Evolutionary conservation across 2,329 filamentous ascomycete genomes (phyloP).

Genomic region (Calonectria montana): DNA sequence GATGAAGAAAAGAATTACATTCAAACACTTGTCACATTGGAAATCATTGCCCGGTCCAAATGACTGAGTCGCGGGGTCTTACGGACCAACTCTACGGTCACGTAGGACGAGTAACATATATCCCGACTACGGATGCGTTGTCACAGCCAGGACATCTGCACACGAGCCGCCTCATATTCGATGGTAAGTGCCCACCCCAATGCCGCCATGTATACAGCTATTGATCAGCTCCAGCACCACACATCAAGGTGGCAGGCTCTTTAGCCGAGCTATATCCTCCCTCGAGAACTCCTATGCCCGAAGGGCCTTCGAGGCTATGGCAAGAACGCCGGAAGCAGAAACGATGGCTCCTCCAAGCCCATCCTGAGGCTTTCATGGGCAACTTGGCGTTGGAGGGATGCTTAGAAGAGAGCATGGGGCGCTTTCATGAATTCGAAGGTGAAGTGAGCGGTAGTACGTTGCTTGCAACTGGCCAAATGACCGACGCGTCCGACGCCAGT

Average conservation of each 20-base stretch:
- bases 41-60: slow-evolving; percentile 48
- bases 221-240: slow-evolving; percentile 41
- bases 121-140: slow-evolving; percentile 37
- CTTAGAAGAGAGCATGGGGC: slow-evolving; percentile 51
- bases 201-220: slow-evolving; percentile 14
- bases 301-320: slow-evolving; percentile 43
- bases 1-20: slow-evolving; percentile 48
- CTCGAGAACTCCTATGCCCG: slow-evolving; percentile 41
- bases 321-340: slow-evolving; percentile 51
- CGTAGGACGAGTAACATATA: slow-evolving; percentile 48
- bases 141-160: slow-evolving; percentile 44
- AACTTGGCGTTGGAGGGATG: slow-evolving; percentile 46
- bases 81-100: slow-evolving; percentile 48
- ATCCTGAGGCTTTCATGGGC: slow-evolving; percentile 62
- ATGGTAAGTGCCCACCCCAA: slow-evolving; percentile 37
- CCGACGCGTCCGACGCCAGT: slow-evolving; percentile 50
- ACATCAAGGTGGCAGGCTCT: slow-evolving; percentile 47
- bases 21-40: slow-evolving; percentile 40
- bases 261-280: slow-evolving; percentile 49
- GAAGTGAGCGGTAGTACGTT: slow-evolving; percentile 45
- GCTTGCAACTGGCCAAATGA: slow-evolving; percentile 68
- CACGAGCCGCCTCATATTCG: slow-evolving; percentile 44
- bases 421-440: slow-evolving; percentile 43
- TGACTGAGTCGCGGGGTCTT: slow-evolving; percentile 50
- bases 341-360: slow-evolving; percentile 62